Evolutionary conservation across 2,329 filamentous ascomycete genomes (phyloP).

Genomic region (Dendrostoma leiphaemia): DNA sequence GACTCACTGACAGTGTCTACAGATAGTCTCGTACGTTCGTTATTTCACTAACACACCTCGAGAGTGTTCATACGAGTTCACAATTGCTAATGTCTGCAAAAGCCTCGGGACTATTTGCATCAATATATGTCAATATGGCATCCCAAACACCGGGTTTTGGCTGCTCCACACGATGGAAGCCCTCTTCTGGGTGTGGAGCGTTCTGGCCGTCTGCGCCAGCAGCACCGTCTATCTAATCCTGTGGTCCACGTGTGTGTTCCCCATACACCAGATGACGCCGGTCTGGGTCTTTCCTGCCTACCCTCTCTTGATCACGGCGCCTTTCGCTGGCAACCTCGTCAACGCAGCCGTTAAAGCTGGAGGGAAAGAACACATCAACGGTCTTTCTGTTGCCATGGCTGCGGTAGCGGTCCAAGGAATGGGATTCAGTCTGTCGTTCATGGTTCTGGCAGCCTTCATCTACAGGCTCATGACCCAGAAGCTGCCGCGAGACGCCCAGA

Average conservation of each 20-base stretch:
- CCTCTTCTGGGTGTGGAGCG: conserved; percentile 73
- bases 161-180: conserved; percentile 58
- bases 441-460: conserved; percentile 82
- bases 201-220: conserved; percentile 64
- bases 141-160: conserved; percentile 61
- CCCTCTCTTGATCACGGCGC: conserved; percentile 72
- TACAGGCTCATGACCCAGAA: conserved; percentile 89
- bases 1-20: conserved; percentile 2
- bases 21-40: conserved; percentile 44
- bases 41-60: too few species aligned
- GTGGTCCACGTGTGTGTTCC: conserved; percentile 58
- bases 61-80: conserved; percentile 45
- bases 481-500: conserved; percentile 69
- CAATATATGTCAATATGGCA: conserved; percentile 75
- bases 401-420: conserved; percentile 53
- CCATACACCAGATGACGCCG: conserved; percentile 82
- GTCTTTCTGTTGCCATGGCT: conserved; percentile 45
- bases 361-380: conserved; percentile 33
- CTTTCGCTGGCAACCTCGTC: conserved; percentile 64
- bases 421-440: conserved; percentile 60
- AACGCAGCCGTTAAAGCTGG: conserved; percentile 32
- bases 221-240: conserved; percentile 72
- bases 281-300: conserved; percentile 89
- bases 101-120: conserved; percentile 75
- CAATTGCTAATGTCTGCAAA: conserved; percentile 31